A percentile compares a stretch with the other conserved stretches of the same genome.
phyloP scores from a whole-genome alignment of 352 stramenopile genomes.

The Globisporangium lucens region DNA sequence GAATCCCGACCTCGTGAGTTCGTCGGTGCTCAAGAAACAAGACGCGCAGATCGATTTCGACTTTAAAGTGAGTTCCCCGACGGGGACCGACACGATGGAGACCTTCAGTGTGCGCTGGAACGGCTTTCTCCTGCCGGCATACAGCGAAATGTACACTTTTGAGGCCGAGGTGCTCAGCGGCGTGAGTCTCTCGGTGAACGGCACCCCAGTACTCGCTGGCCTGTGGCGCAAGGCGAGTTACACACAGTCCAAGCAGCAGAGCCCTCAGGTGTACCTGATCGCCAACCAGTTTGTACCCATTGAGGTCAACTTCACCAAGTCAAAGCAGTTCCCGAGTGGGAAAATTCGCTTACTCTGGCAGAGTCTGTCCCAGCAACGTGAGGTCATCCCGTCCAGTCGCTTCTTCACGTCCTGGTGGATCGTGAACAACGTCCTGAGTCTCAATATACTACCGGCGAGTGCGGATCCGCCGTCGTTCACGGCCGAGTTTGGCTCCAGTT shows the following conservation, averaged over 20 bases:
- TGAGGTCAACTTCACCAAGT: conserved; percentile 56
- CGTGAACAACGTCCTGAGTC: conserved; percentile 47
- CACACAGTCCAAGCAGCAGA: conserved; percentile 12
- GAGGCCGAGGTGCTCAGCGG: conserved; percentile 33
- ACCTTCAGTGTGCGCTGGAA: conserved; percentile 61
- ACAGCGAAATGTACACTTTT: conserved; percentile 61
- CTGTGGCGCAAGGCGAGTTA: conserved; percentile 24
- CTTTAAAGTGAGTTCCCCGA: conserved; percentile 36
- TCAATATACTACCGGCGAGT: conserved; percentile 34
- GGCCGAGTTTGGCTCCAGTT: conserved; percentile 22
- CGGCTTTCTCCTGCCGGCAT: conserved; percentile 45
- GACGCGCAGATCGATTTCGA: conserved; percentile 47
- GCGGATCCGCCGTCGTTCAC: conserved; percentile 37
- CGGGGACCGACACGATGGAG: conserved; percentile 30
- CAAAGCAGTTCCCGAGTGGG: conserved; percentile 24
- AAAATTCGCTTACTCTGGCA: conserved; percentile 45
- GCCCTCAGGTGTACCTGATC: conserved; percentile 19
- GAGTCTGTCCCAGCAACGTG: conserved; percentile 43
- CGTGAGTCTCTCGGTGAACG: conserved; percentile 28
- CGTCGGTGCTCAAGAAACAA: conserved; percentile 27
- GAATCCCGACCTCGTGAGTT: conserved; percentile 25
- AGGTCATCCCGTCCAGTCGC: conserved; percentile 37
- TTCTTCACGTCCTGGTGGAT: conserved; percentile 58
- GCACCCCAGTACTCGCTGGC: conserved; percentile 8
- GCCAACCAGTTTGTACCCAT: conserved; percentile 40